Percentiles rank a stretch among this genome's conserved stretches.
Conservation (phyloP, 805 yeast genomes). For the Wickerhamiella nectarea region DNA sequence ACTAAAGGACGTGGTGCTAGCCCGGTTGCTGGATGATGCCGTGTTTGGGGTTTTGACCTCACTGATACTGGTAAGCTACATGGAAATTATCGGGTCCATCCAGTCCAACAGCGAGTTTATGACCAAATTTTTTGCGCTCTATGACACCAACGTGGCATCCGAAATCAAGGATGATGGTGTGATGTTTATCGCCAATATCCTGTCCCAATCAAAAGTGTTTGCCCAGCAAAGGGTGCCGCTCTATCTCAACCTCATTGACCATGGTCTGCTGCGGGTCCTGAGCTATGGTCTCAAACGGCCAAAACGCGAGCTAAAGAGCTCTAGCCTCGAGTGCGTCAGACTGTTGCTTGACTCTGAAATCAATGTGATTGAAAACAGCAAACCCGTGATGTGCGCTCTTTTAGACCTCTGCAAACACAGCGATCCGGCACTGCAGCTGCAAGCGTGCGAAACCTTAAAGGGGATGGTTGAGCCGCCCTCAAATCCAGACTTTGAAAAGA, state of each 20-base stretch:
- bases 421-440: slow-evolving; percentile 62
- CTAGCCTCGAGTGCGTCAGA: slow-evolving; percentile 71
- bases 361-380: slow-evolving; percentile 31
- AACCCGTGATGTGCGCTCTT: slow-evolving; percentile 29
- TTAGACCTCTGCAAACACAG: slow-evolving; percentile 48
- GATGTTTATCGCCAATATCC: slow-evolving; percentile 64
- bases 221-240: slow-evolving; percentile 52
- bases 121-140: slow-evolving; percentile 44
- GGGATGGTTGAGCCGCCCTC: slow-evolving; percentile 48
- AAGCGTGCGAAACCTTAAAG: slow-evolving; percentile 71
- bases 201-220: slow-evolving; percentile 54
- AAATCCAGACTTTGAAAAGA: slow-evolving; percentile 16
- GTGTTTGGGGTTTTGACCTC: slow-evolving; percentile 53
- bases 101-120: slow-evolving; percentile 41
- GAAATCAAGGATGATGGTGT: slow-evolving; percentile 44
- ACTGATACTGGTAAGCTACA: slow-evolving; percentile 54
- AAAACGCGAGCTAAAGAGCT: slow-evolving; percentile 37
- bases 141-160: slow-evolving; percentile 24
- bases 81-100: slow-evolving; percentile 47
- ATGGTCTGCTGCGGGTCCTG: slow-evolving; percentile 58
- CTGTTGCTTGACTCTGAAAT: slow-evolving; percentile 77
- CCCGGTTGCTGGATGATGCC: slow-evolving; percentile 70
- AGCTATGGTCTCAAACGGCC: slow-evolving; percentile 53
- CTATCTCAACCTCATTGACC: slow-evolving; percentile 46
- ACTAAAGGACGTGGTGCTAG: slow-evolving; percentile 74